Evolutionary conservation across 345 rosid genomes (phyloP), one percentile per base, ranked within the genome.

Genomic region (Syzygium jambos): DNA sequence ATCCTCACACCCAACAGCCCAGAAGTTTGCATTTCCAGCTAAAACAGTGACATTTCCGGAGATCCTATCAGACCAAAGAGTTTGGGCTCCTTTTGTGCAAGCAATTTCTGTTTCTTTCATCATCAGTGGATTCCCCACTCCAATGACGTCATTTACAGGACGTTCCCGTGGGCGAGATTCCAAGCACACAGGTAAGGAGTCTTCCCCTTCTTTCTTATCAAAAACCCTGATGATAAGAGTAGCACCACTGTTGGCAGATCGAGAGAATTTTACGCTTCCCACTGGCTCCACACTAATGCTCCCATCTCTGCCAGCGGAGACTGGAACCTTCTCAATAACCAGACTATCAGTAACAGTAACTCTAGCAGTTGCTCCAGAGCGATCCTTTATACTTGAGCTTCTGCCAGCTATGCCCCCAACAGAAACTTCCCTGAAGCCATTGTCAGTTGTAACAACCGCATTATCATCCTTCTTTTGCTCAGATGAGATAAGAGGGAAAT

Each of bases 1-100:
- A 91, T 96, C 98, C 90, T 98, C 99, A 87, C 98, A 96, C 54
- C 99, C 99, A 87, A 95, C 98, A 43, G 98, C 99, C 99, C 99
- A 98, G 88, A 98, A 95, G 88, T 98, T 96, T 77, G 95, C 95
- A 94, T 96, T 96, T 88, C 99, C 99, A 53, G 99, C 98, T 89
- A 98, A 91, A 89, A 96, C 99, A 29, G 99, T 96, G 86, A 93
- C 98, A 89, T 93, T 95, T 86, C 99, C 99, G 10, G 96, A 88
- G 82, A 98, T 93, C 90, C 98, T 92, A 87, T 98, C 99, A 87
- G 96, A 93, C 99, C 99, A 98, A 88, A 98, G 96, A 87, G 91
- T 95, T 89, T 94, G 92, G 86, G 91, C 92, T 87, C 96, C 97
- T 89, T 89, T 92, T 84, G 93, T 96, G 91, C 98, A 98, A 89